Conservation (phyloP, 148 eudicot genomes). For the Selenicereus undatus region DNA sequence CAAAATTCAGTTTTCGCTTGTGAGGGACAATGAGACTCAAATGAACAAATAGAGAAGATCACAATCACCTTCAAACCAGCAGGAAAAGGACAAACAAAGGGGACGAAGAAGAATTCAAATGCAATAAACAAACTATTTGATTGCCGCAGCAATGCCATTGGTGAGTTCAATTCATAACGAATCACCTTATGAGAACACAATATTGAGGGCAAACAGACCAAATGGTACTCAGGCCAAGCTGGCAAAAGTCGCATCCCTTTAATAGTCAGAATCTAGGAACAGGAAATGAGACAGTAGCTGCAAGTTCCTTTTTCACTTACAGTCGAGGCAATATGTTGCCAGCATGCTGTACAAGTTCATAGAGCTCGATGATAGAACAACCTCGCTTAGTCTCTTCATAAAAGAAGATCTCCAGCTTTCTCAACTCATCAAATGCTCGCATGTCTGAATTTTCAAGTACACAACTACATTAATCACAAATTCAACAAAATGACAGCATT, state of each 20-base stretch:
- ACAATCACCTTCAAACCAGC: background rate
- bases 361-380: conserved; percentile 84
- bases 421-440: conserved; percentile 98
- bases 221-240: background rate
- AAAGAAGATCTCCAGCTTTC: conserved; percentile 86
- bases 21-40: background rate
- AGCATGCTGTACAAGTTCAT: conserved; percentile 97
- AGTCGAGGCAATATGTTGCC: conserved; percentile 95
- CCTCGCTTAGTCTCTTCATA: conserved; percentile 85
- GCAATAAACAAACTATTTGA: background rate
- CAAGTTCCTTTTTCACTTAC: conserved; percentile 43
- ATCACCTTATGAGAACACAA: background rate
- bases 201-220: background rate
- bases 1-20: background rate
- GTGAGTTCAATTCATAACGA: background rate
- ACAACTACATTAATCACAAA: conserved; percentile 9
- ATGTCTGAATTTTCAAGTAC: conserved; percentile 50
- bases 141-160: background rate
- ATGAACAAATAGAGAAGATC: background rate
- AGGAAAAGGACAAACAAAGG: background rate
- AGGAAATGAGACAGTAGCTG: too few species aligned
- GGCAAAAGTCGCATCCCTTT: background rate
- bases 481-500: conserved; percentile 16
- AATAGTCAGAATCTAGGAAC: background rate
- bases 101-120: too few species aligned